Percentiles rank a stretch among this genome's conserved stretches.
These are phyloP conservation scores for Xylaria sp. DNA, from an alignment of 2,329 filamentous ascomycete species.

Conservation along the genomic window DNA sequence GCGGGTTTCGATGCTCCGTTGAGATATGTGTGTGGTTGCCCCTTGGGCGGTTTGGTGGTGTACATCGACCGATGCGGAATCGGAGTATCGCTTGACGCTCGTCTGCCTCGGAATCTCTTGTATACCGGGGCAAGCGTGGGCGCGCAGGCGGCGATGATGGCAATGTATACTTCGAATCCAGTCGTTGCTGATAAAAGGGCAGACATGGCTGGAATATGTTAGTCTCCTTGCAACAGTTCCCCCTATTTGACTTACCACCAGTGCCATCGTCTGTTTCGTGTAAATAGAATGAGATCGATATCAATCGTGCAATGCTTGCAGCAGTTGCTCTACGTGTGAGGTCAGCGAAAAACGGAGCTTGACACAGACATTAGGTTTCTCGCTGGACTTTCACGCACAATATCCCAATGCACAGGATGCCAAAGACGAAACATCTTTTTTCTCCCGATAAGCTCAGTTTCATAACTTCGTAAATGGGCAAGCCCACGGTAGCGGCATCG, in stretches of 20 bases:
- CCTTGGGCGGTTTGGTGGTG: constrained; percentile 28
- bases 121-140: constrained; percentile 34
- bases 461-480: constrained; percentile 36
- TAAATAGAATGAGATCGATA: constrained; percentile 29
- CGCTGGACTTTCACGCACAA: constrained; percentile 29
- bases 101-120: constrained; percentile 17
- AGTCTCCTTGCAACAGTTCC: neutral
- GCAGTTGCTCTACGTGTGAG: constrained; percentile 22
- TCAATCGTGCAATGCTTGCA: constrained; percentile 32
- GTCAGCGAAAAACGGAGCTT: constrained; percentile 12
- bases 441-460: constrained; percentile 30
- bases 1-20: constrained; percentile 2
- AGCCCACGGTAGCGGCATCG: constrained; percentile 24
- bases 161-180: constrained; percentile 36
- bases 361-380: neutral
- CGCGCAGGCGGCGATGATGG: constrained; percentile 35
- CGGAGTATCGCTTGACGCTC: constrained; percentile 20
- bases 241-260: constrained; percentile 28
- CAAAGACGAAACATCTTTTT: constrained; percentile 17
- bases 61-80: constrained; percentile 30
- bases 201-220: constrained; percentile 25
- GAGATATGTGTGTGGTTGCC: constrained; percentile 16
- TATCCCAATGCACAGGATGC: constrained; percentile 37
- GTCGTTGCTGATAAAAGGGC: constrained; percentile 31
- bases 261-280: constrained; percentile 5